Base-by-base conservation (phyloP, 495 filamentous ascomycete species). In the Pseudoneurospora amorphoporcata region DNA sequence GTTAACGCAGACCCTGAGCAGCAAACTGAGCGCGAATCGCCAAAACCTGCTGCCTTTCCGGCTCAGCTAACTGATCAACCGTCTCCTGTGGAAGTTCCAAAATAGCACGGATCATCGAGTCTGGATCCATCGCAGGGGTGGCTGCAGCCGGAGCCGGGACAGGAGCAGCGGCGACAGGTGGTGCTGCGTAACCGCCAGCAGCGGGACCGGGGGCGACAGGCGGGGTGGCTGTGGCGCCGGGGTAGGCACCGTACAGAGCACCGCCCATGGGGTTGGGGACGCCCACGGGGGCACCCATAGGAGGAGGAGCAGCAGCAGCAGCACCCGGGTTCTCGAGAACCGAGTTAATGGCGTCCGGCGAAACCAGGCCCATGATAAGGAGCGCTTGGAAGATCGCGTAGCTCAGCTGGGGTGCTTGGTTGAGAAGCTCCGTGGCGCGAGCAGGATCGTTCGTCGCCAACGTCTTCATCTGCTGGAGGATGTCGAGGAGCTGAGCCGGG, bases 321-420 rank as follows among this genome's bases (percentile, higher is more conserved):
- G 74, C 72, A 61, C 75, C 75, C 29, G 53, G 53, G n/a, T 76
- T 76, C n/a, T 86, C 85, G 37, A 85, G 70, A 17, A 86, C 85
- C 8, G 85, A 84, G 75, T 82, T 82, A 70, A 86, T 86, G 29
- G 84, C 83, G 45, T 86, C 81, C 61, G 82, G 80, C 6, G 95
- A 93, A 70, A 99, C 95, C 8, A 99, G 88, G 58, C 92, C 92
- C 90, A 98, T 94, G 17, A 98, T 87, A 0, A 99, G 88, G 4
- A 99, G 85, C 7, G 94, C 92, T 80, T 98, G 96, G 84, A 99
- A 98, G 75, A 98, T 92, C 35, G 95, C 96, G 76, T 97, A 98
- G 53, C 92, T 89, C 32, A 99, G 90, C 82, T 99, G 95, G 0
- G 95, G 95, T 0, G 95, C 94, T 82, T 94, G 90, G 72, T 89